These are phyloP conservation scores for Calonectria hongkongensis DNA, from an alignment of 2,329 filamentous ascomycete genomes.

Conservation along the genomic window DNA sequence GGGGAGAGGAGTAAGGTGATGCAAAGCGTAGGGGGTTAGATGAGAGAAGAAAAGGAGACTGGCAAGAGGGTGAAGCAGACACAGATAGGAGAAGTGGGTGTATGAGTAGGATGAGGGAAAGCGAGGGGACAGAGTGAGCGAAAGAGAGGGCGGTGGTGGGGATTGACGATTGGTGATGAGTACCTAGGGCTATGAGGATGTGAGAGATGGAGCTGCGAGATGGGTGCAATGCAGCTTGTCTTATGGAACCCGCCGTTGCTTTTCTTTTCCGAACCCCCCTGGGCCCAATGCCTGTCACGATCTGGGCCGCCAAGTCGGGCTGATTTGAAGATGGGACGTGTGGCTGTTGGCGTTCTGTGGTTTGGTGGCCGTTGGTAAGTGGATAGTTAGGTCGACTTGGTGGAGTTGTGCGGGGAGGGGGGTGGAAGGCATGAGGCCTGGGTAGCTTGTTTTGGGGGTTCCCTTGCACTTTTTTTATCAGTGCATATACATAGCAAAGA, in stretches of 20 bases:
- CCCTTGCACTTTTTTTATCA: slow-evolving; percentile 3
- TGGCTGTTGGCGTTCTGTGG: slow-evolving; percentile 33
- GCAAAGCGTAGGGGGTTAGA: slow-evolving; percentile 8
- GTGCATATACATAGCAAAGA: slow-evolving; percentile 3
- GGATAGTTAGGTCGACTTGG: slow-evolving; percentile 36
- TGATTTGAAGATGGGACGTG: slow-evolving; percentile 33
- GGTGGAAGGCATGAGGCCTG: slow-evolving; percentile 10
- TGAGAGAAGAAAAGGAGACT: slow-evolving; percentile 26
- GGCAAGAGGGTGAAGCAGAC: slow-evolving; percentile 37
- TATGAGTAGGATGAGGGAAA: slow-evolving; percentile 45
- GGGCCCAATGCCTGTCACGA: slow-evolving; percentile 27
- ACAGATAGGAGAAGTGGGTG: slow-evolving; percentile 19
- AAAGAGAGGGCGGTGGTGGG: slow-evolving; percentile 55
- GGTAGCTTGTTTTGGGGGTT: slow-evolving; percentile 11
- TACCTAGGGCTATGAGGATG: slow-evolving; percentile 27
- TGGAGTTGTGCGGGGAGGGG: slow-evolving; percentile 36
- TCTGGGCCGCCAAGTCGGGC: slow-evolving; percentile 39
- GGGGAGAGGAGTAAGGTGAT: slow-evolving; percentile 25
- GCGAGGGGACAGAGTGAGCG: slow-evolving; percentile 51
- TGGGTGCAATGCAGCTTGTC: slow-evolving; percentile 36
- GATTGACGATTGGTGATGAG: slow-evolving; percentile 36
- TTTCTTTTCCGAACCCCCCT: slow-evolving; percentile 27
- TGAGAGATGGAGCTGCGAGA: slow-evolving; percentile 15
- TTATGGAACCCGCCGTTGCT: slow-evolving; percentile 32
- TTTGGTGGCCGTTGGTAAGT: slow-evolving; percentile 38